Conservation (phyloP, 148 eudicot genomes). For the Chenopodium berlandieri region DNA sequence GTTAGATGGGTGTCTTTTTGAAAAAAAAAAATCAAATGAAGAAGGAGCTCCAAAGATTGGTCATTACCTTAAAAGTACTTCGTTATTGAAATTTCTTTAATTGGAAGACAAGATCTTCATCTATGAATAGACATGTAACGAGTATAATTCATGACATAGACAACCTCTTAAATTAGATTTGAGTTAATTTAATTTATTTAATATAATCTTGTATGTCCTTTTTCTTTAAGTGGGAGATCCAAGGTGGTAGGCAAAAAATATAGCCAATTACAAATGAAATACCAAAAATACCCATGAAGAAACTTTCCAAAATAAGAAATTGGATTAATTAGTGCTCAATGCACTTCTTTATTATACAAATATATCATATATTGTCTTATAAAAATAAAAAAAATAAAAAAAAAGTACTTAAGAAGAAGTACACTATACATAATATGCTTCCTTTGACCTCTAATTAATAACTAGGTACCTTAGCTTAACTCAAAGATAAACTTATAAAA, state of each 20-base stretch:
- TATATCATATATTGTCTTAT: conserved; percentile 14
- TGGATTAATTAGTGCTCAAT: conserved; percentile 1
- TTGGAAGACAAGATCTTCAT: not conserved
- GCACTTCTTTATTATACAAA: conserved; percentile 20
- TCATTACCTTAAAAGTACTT: not conserved
- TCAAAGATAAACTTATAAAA: not conserved
- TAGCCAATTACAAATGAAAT: too few relatives aligned
- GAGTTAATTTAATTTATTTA: too few relatives aligned
- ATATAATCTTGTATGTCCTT: not conserved
- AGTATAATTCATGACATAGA: conserved; percentile 1
- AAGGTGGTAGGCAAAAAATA: not conserved
- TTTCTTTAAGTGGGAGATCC: not conserved
- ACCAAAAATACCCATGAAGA: not conserved
- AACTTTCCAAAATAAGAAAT: not conserved
- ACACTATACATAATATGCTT: conserved; percentile 22
- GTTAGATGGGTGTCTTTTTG: too few relatives aligned
- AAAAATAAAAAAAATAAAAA: not conserved
- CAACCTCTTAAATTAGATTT: conserved; percentile 9
- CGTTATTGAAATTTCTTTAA: not conserved
- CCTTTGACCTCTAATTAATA: conserved; percentile 20
- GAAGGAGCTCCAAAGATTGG: not conserved
- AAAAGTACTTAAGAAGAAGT: conserved; percentile 17
- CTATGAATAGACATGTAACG: not conserved
- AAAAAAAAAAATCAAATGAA: too few relatives aligned
- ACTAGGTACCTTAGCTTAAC: not conserved